phyloP scores from a whole-genome alignment of 2,329 filamentous ascomycete species.

The Cladosporium sp. region DNA sequence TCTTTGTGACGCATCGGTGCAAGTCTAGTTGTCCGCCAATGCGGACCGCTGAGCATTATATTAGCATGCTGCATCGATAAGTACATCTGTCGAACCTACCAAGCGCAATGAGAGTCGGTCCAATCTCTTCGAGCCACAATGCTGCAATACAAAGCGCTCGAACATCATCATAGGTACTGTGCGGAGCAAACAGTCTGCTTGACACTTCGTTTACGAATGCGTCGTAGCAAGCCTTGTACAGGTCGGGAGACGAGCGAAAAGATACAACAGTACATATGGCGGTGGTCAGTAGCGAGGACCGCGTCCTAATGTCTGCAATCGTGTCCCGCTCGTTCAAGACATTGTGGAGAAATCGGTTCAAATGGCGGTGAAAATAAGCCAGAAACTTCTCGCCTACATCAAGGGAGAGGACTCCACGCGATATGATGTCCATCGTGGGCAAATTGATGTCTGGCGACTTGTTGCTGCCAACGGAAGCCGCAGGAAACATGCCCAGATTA shows the following conservation, averaged over 20 bases:
- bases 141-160: constrained; percentile 36
- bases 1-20: constrained; percentile 35
- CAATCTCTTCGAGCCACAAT: constrained; percentile 35
- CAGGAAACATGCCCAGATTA: background rate
- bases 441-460: background rate
- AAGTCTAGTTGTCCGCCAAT: constrained; percentile 38
- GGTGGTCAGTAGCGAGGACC: constrained; percentile 31
- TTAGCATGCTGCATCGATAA: constrained; percentile 23
- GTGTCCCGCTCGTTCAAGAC: constrained; percentile 30
- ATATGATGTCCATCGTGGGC: constrained; percentile 17
- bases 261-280: constrained; percentile 35
- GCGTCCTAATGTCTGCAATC: constrained; percentile 23
- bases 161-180: constrained; percentile 27
- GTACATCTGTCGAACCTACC: constrained; percentile 14
- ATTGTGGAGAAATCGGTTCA: constrained; percentile 32
- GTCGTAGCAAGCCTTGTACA: constrained; percentile 30
- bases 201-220: constrained; percentile 29
- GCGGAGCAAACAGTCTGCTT: constrained; percentile 25
- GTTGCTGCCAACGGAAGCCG: background rate
- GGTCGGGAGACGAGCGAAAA: constrained; percentile 24
- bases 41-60: constrained; percentile 28
- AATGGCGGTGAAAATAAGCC: constrained; percentile 29
- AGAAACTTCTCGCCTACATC: constrained; percentile 28
- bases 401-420: constrained; percentile 23
- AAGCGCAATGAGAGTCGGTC: constrained; percentile 22